Evolutionary conservation across 1,284 basidiomycete species (phyloP).

Genomic region (Naganishia cerealis): DNA sequence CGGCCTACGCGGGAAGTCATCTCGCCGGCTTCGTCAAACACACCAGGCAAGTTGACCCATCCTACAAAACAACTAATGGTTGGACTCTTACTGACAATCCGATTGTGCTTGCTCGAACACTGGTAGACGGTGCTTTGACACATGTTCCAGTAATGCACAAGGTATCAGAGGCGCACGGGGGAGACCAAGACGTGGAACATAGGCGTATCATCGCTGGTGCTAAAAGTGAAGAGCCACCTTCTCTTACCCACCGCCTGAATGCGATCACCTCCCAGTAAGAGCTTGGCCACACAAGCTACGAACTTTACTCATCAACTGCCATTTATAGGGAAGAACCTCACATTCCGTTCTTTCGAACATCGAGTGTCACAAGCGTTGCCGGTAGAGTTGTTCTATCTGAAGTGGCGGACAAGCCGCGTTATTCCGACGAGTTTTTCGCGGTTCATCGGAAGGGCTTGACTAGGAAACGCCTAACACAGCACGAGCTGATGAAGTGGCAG

Average conservation of each 20-base stretch:
- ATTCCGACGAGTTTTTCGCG: constrained; percentile 70
- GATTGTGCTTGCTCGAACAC: background rate
- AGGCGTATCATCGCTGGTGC: background rate
- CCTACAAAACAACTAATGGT: background rate
- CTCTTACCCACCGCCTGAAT: background rate
- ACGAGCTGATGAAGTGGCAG: constrained; percentile 85
- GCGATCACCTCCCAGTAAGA: background rate
- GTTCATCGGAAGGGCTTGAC: constrained; percentile 72
- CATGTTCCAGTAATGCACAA: background rate
- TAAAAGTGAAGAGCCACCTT: background rate
- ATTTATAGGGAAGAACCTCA: background rate
- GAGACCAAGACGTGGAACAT: background rate
- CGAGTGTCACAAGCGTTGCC: background rate
- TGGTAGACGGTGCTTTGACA: background rate
- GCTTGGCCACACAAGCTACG: background rate
- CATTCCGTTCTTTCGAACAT: background rate
- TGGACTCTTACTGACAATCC: background rate
- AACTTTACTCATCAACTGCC: background rate
- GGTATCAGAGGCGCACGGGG: background rate
- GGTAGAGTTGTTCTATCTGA: background rate
- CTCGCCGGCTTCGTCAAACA: no score
- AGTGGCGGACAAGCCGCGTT: constrained; percentile 53
- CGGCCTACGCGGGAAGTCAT: no score
- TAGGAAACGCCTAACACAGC: constrained; percentile 69
- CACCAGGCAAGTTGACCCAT: background rate